phyloP scores from a whole-genome alignment of 768 basidiomycete species.

The Psilocybe azurescens region DNA sequence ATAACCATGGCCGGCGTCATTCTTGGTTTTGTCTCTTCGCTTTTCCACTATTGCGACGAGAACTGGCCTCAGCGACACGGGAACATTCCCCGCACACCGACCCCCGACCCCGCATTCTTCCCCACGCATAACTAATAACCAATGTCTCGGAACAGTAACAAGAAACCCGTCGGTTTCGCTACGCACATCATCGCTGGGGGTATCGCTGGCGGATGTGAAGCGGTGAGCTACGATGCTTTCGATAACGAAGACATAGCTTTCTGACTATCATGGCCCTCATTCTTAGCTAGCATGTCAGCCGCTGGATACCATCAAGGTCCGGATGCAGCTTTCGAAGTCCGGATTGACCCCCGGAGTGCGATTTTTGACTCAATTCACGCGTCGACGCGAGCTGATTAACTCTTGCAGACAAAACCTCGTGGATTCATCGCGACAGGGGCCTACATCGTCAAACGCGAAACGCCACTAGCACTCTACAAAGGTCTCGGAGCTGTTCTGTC shows the following conservation, averaged over 20 bases:
- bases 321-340: slow-evolving; percentile 97
- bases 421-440: slow-evolving; percentile 92
- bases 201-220: slow-evolving; percentile 92
- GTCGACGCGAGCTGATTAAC: slow-evolving; percentile 1
- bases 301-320: slow-evolving; percentile 98
- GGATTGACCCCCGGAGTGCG: slow-evolving; percentile 82
- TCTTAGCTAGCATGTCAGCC: slow-evolving; percentile 83
- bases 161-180: slow-evolving; percentile 83
- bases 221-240: slow-evolving; percentile 51
- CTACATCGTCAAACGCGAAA: slow-evolving; percentile 89
- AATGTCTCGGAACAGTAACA: slow-evolving; percentile 64
- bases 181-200: slow-evolving; percentile 96
- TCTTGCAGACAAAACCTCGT: slow-evolving; percentile 80
- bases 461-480: slow-evolving; percentile 96
- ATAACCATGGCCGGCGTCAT: slow-evolving; percentile 20
- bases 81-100: slow-evolving; percentile 3
- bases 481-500: slow-evolving; percentile 95
- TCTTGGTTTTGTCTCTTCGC: slow-evolving; percentile 15
- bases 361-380: slow-evolving; percentile 25
- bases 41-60: slow-evolving; percentile 16
- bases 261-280: slow-evolving; percentile 1
- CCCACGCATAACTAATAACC: slow-evolving; percentile 8
- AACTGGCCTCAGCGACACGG: not conserved
- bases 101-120: not conserved
- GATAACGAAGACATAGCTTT: not conserved